phyloP scores from a whole-genome alignment of 305 asterid genomes.

The Ajuga reptans region DNA sequence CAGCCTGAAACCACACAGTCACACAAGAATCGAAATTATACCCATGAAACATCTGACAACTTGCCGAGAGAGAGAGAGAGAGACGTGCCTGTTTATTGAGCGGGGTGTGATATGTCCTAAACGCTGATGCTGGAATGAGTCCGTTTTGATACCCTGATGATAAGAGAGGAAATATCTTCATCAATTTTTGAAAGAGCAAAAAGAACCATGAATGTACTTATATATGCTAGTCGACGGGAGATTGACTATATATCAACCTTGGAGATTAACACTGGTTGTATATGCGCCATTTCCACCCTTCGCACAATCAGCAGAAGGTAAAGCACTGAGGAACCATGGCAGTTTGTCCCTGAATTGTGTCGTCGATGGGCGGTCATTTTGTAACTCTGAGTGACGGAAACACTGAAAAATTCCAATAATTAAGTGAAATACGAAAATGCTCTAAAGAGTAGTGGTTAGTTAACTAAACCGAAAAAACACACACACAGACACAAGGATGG shows the following conservation, averaged over 20 bases:
- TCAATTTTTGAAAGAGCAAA: slow-evolving; percentile 10
- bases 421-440: no score
- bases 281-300: slow-evolving; percentile 98
- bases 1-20: slow-evolving; percentile 37
- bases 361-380: slow-evolving; percentile 79
- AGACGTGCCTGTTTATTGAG: slow-evolving; percentile 74
- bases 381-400: slow-evolving; percentile 80
- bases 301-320: slow-evolving; percentile 94
- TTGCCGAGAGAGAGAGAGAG: neutral
- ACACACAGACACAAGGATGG: neutral
- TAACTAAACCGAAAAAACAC: no score
- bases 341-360: slow-evolving; percentile 77
- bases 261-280: slow-evolving; percentile 67
- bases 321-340: slow-evolving; percentile 91
- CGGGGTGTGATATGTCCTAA: slow-evolving; percentile 94
- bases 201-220: neutral
- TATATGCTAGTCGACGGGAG: neutral
- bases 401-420: slow-evolving; percentile 45
- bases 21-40: neutral
- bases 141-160: slow-evolving; percentile 68
- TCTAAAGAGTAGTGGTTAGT: no score
- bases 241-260: slow-evolving; percentile 36
- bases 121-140: slow-evolving; percentile 74
- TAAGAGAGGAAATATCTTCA: slow-evolving; percentile 15
- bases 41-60: neutral